Evolutionary conservation across 106 monocot genomes (phyloP).

Genomic region (Alisma plantagoaquatica): DNA sequence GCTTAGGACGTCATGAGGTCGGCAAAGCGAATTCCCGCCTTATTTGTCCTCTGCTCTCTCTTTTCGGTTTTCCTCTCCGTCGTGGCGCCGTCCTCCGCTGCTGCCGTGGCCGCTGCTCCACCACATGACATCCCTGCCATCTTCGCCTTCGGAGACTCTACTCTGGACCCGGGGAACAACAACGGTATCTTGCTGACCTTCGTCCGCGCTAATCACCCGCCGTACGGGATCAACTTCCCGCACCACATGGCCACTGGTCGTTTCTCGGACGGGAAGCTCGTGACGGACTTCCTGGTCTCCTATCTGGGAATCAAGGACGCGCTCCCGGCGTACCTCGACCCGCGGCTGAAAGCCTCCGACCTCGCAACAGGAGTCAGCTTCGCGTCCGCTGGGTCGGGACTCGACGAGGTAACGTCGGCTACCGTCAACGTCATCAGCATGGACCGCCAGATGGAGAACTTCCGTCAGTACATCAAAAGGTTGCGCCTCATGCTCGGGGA

Average conservation of each 20-base stretch:
- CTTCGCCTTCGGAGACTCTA: conserved; percentile 42
- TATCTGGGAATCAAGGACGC: neutral
- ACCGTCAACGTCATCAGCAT: conserved; percentile 1
- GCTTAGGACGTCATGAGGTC: no score
- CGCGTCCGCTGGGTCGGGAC: conserved; percentile 11
- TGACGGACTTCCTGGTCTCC: conserved; percentile 26
- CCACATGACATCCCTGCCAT: neutral
- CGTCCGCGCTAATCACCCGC: conserved; percentile 34
- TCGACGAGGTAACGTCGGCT: conserved; percentile 2
- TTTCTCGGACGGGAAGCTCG: conserved; percentile 35
- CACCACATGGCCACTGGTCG: conserved; percentile 24
- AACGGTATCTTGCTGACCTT: conserved; percentile 22
- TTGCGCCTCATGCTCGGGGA: neutral
- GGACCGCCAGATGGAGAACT: neutral
- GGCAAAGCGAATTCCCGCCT: no score
- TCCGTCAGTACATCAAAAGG: neutral
- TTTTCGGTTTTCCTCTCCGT: neutral
- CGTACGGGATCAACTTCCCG: conserved; percentile 33
- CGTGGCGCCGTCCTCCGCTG: neutral
- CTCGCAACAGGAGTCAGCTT: conserved; percentile 6
- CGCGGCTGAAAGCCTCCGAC: neutral
- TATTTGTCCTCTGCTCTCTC: neutral
- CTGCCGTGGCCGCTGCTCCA: neutral
- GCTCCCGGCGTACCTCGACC: conserved; percentile 3
- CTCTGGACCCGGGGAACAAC: conserved; percentile 55